Evolutionary conservation across 75 land plant genomes (phyloP), one percentile per base, ranked within the genome.

Genomic region (Pinus tabuliformis): DNA sequence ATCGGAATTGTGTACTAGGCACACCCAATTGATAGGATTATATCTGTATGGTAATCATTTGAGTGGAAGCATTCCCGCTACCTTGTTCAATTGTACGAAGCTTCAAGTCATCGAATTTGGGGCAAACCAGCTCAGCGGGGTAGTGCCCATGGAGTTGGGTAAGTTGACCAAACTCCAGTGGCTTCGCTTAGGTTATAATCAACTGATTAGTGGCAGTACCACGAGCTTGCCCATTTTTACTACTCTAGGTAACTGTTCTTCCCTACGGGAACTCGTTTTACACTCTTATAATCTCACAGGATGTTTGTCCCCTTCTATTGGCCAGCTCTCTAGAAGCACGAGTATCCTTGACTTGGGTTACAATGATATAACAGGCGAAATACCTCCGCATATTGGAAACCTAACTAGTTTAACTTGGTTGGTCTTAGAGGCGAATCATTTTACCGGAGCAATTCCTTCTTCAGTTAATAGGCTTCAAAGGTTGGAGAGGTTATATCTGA

Each of bases 11-110:
- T 30, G 1, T 30, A 30, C 30, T 1, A 30, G 1, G 30, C 30
- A 30, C 30, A 30, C 30, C 30, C 30, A 30, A 30, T 30, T 63
- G 13, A 15, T 1, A 33, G 16, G 1, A 63, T 24, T 79, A 9
- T 52, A 52, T 42, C 52, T 80, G 1, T 17, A 45, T 1, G 24
- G 28, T 21, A 80, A 80, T 42, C 30, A 21, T 5, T 72, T 75
- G n/a, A 76, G 56, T 37, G 78, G 73, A 12, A n/a, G 6, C 33
- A 63, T 76, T 20, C 78, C 72, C 16, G 2, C 3, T 20, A 24
- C 17, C 4, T 36, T 63, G 17, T 63, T 63, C 39, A 63, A 33
- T 63, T 63, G 39, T 30, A 63, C 66, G 4, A 33, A 63, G 33
- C 36, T 63, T 36, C 18, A 63, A 28, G 28, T 26, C 12, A 26